These are phyloP conservation scores for Pyrus betulifolia DNA, from an alignment of 306 rosid genomes.

Conservation along the genomic window DNA sequence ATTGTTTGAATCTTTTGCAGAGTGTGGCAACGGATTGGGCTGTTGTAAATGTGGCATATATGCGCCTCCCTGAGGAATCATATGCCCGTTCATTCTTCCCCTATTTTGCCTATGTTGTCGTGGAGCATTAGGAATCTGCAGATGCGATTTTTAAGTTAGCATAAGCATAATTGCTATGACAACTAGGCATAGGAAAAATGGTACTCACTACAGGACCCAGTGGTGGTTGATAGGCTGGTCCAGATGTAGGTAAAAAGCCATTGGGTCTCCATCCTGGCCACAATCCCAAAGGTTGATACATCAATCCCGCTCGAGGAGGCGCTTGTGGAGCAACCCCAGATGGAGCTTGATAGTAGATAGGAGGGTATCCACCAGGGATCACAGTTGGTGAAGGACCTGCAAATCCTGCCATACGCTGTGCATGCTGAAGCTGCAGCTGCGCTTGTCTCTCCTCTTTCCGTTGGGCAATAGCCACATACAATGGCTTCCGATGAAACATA, in stretches of 20 bases:
- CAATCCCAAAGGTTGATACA: constrained; percentile 56
- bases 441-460: constrained; percentile 80
- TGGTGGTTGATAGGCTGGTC: constrained; percentile 57
- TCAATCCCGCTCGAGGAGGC: constrained; percentile 48
- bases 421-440: constrained; percentile 56
- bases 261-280: constrained; percentile 67
- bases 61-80: constrained; percentile 40
- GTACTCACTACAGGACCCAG: constrained; percentile 48
- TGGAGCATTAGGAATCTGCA: constrained; percentile 50
- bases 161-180: neutral
- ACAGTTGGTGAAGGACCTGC: constrained; percentile 47
- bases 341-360: constrained; percentile 53
- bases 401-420: constrained; percentile 52
- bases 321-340: constrained; percentile 49
- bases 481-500: constrained; percentile 77
- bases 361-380: constrained; percentile 68
- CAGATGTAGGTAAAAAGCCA: constrained; percentile 44
- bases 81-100: constrained; percentile 61
- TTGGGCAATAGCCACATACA: constrained; percentile 82
- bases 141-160: constrained; percentile 1
- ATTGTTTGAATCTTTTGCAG: constrained; percentile 46
- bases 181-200: constrained; percentile 8
- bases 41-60: constrained; percentile 39
- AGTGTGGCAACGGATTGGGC: constrained; percentile 20
- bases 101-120: constrained; percentile 64